Conservation (phyloP, 345 rosid species). For the Reutealis trisperma region DNA sequence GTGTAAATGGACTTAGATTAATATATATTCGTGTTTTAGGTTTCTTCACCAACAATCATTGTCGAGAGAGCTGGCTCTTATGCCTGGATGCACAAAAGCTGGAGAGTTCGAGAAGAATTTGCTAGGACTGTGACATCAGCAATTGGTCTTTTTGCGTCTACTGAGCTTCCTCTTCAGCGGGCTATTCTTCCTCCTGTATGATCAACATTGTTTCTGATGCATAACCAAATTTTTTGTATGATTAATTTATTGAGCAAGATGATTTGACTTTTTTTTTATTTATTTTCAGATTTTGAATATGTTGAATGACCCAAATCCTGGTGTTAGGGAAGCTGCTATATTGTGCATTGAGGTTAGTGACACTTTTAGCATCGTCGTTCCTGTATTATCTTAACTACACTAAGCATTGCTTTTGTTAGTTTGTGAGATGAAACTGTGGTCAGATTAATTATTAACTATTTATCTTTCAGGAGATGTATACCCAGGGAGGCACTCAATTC, state of each 20-base stretch:
- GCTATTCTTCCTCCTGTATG: conserved; percentile 92
- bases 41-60: conserved; percentile 95
- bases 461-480: conserved; percentile 86
- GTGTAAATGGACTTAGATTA: background rate
- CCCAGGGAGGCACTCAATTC: conserved; percentile 85
- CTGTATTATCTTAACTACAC: background rate
- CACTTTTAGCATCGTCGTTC: conserved; percentile 1
- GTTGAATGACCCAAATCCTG: conserved; percentile 82
- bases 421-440: conserved; percentile 1
- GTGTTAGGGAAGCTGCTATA: conserved; percentile 92
- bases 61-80: conserved; percentile 97
- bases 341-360: conserved; percentile 81
- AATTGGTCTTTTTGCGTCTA: conserved; percentile 82
- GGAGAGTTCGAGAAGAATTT: conserved; percentile 98
- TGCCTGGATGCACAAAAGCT: conserved; percentile 95
- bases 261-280: conserved; percentile 12
- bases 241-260: background rate
- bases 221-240: background rate
- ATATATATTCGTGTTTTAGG: conserved; percentile 44
- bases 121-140: conserved; percentile 93
- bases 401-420: background rate
- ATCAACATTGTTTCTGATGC: conserved; percentile 18
- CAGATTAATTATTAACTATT: conserved; percentile 4
- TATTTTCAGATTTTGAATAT: conserved; percentile 78
- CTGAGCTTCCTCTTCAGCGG: conserved; percentile 96